Base-by-base conservation (phyloP, 805 yeast genomes). In the Zygosaccharomyces bisporus region DNA sequence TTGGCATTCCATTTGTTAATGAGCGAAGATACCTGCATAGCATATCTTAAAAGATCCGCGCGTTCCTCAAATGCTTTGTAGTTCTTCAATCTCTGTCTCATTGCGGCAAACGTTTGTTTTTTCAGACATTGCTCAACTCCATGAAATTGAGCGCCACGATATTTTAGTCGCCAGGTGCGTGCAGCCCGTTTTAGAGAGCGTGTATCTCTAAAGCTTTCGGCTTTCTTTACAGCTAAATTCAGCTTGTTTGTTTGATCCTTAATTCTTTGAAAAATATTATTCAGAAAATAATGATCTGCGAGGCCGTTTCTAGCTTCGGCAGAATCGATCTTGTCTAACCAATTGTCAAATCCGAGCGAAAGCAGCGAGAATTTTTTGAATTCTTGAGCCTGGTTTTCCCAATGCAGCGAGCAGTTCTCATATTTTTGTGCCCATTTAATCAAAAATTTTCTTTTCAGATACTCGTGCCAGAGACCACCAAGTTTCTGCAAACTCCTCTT, bases 211-310 rank as follows among this genome's bases (percentile, higher is more conserved):
- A 34, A 30, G n/a, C 6, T 13, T 5, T 31, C 8, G 6, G 48
- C 42, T n/a, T 29, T 33, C 4, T 23, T 17, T 4, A 29, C 21
- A 34, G n/a, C 24, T n/a, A 12, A 21, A 10, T 34, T 19, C 20
- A 38, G 9, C 5, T 23, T 21, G 13, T 41, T 37, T 45, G 35
- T 32, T 10, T 35, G 40, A 37, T 17, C 34, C 20, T 43, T 49
- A 9, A 60, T 30, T 17, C 35, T 47, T 25, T 34, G 42, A 20
- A 57, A 50, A 21, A 43, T 24, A 20, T 51, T 47, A 25, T 57
- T 52, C 12, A 54, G 35, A n/a, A 60, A 53, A 29, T 51, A 56
- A 20, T 48, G 55, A 41, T 58, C 56, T 4, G 64, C 62, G 0
- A 60, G 39, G 6, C 44, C 41, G n/a, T 44, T 44, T 49, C 51